Conservation (phyloP, 1,284 basidiomycete species). For the Moesziomyces antarcticus region DNA sequence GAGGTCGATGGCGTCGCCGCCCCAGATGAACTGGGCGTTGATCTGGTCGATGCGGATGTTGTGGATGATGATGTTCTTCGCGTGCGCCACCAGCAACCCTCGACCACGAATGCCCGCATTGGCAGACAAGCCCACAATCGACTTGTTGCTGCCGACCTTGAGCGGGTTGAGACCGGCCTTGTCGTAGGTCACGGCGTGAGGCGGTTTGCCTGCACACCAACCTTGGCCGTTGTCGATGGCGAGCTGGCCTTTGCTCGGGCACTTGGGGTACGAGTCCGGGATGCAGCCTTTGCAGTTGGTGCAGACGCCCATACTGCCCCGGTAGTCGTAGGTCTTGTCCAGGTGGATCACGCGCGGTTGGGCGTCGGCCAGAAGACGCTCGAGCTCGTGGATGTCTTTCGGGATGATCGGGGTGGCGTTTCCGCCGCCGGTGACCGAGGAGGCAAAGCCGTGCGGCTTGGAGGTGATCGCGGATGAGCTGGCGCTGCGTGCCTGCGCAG, state of each 20-base stretch:
- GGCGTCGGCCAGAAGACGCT: conserved; percentile 64
- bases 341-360: conserved; percentile 67
- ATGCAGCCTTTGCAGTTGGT: conserved; percentile 59
- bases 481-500: too few relatives aligned
- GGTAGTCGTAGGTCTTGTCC: conserved; percentile 67
- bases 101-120: conserved; percentile 65
- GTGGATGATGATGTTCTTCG: conserved; percentile 68
- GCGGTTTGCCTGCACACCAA: conserved; percentile 62
- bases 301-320: conserved; percentile 46
- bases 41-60: conserved; percentile 61
- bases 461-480: conserved; percentile 4
- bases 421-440: conserved; percentile 68
- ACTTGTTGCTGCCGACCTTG: conserved; percentile 19
- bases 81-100: conserved; percentile 35
- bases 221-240: conserved; percentile 63
- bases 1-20: conserved; percentile 58
- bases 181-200: conserved; percentile 43
- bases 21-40: conserved; percentile 42
- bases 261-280: conserved; percentile 54
- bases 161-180: conserved; percentile 44
- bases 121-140: conserved; percentile 40
- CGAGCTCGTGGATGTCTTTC: conserved; percentile 62
- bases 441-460: conserved; percentile 56
- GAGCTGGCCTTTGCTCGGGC: conserved; percentile 65
- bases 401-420: conserved; percentile 64